These are phyloP conservation scores for Helotiales sp. DNA, from an alignment of 2,329 filamentous ascomycete genomes.

Conservation along the genomic window DNA sequence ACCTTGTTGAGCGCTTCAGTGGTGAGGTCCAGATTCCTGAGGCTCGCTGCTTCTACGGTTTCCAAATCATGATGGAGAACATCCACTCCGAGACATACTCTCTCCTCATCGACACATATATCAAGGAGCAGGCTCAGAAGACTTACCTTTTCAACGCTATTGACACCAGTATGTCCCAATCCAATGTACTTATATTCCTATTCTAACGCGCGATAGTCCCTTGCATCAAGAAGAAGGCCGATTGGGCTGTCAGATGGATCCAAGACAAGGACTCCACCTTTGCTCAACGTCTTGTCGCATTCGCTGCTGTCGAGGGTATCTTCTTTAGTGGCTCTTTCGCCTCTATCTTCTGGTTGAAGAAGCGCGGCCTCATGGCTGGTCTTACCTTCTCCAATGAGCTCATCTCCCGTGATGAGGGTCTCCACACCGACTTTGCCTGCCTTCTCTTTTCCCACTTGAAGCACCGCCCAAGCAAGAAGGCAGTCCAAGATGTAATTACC, in stretches of 20 bases:
- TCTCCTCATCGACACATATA: conserved; percentile 97
- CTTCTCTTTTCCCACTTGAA: conserved; percentile 97
- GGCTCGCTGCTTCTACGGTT: conserved; percentile 99
- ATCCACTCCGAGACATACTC: conserved; percentile 99
- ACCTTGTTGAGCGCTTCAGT: conserved; percentile 96
- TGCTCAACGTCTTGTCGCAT: conserved; percentile 91
- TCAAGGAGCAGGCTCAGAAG: conserved; percentile 94
- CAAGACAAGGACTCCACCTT: conserved; percentile 91
- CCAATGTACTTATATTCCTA: neutral
- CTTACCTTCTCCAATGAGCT: conserved; percentile 99
- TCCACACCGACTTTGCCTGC: conserved; percentile 99
- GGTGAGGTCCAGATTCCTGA: conserved; percentile 96
- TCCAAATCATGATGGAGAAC: conserved; percentile 99
- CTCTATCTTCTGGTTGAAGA: conserved; percentile 99
- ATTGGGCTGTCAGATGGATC: conserved; percentile 97
- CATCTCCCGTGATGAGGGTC: conserved; percentile 98
- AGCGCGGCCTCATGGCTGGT: conserved; percentile 98
- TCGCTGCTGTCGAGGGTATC: conserved; percentile 97
- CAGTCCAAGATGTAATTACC: conserved; percentile 84
- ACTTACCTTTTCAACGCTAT: conserved; percentile 97
- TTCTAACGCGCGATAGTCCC: conserved; percentile 61
- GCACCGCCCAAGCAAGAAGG: conserved; percentile 79
- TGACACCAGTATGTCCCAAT: conserved; percentile 75
- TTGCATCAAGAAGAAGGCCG: conserved; percentile 97
- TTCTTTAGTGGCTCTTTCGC: conserved; percentile 99